A percentile compares a stretch with the other conserved stretches of the same genome.
phyloP scores from a whole-genome alignment of 2,329 filamentous ascomycete species.

The Talaromyces sp. region DNA sequence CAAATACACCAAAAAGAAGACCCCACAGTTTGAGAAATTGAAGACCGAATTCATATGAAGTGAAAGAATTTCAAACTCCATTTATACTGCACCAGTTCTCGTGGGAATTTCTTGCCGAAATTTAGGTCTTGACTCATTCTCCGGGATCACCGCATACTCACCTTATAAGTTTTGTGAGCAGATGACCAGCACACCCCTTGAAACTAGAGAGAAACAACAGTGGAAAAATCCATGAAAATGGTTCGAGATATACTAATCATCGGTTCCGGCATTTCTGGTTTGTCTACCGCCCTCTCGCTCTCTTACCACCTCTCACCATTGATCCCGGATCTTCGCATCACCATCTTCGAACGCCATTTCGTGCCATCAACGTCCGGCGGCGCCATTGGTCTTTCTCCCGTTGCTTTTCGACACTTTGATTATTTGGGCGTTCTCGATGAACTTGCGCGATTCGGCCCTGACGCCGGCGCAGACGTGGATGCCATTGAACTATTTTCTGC shows the following conservation, averaged over 20 bases:
- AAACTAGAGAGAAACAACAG: not conserved
- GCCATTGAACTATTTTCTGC: conserved; percentile 36
- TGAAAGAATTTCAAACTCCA: not conserved
- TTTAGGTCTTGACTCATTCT: not conserved
- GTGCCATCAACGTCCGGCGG: conserved; percentile 39
- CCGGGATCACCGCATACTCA: not conserved
- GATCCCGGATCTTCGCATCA: conserved; percentile 30
- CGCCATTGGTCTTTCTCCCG: conserved; percentile 40
- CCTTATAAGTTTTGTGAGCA: not conserved
- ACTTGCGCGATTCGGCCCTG: conserved; percentile 31
- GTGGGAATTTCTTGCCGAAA: not conserved
- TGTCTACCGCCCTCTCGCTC: conserved; percentile 27
- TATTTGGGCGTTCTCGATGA: conserved; percentile 35
- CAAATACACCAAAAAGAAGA: no score
- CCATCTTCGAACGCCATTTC: conserved; percentile 35
- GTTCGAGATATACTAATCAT: conserved; percentile 23
- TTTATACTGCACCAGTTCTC: not conserved
- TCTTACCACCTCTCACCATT: conserved; percentile 27
- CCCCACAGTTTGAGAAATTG: not conserved
- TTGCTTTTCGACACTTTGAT: conserved; percentile 38
- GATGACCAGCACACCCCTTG: not conserved
- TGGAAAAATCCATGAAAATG: not conserved
- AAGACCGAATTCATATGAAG: not conserved
- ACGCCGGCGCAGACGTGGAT: conserved; percentile 35
- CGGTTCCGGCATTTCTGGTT: conserved; percentile 30